Evolutionary conservation across 1,139 yeast species (phyloP), one percentile per base, ranked within the genome.

Genomic region (Hyphopichia fennica): DNA sequence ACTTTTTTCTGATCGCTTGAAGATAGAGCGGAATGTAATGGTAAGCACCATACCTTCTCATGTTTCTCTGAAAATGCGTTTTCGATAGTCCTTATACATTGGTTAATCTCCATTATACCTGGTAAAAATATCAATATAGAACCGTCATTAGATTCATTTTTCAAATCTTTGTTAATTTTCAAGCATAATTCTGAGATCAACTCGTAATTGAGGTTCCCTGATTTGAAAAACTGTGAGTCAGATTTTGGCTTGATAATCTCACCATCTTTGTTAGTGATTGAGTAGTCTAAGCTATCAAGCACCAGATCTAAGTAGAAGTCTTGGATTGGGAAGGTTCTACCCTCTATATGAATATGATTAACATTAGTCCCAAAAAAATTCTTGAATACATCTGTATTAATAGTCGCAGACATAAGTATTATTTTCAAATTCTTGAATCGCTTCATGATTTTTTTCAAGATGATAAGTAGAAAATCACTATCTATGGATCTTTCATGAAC

Each of bases 401-500:
- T 91, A 0, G 98, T 93, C 3, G 99, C 99, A 56, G 96, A 87
- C 98, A 93, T 93, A 40, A 93, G 71, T 8, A 93, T 75, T 31
- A 93, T 71, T 55, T 82, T 87, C 46, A 91, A 58, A 2, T 81
- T 72, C 0, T 79, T 78, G 40, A 67, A 72, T 37, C 52, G 59
- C 8, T 65, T 62, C 50, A 79, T 51, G 11, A 88, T 63, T 35
- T 76, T 75, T 55, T 88, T 89, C 49, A 93, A 69, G 41, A 91
- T 75, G 39, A 90, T 88, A 39, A 93, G 72, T 41, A 93, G 70
- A 46, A 91, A 82, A 61, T 93, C 98, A 46, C 95, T 82, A 55
- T 93, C 98, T 39, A 93, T 80, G 0, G 97, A 89, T 50, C 98
- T 70, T 63, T 93, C 99, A 58, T 93, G 99, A 13, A 93, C 98